Conservation (phyloP, 805 yeast species). For the Ogataea saltuana region DNA sequence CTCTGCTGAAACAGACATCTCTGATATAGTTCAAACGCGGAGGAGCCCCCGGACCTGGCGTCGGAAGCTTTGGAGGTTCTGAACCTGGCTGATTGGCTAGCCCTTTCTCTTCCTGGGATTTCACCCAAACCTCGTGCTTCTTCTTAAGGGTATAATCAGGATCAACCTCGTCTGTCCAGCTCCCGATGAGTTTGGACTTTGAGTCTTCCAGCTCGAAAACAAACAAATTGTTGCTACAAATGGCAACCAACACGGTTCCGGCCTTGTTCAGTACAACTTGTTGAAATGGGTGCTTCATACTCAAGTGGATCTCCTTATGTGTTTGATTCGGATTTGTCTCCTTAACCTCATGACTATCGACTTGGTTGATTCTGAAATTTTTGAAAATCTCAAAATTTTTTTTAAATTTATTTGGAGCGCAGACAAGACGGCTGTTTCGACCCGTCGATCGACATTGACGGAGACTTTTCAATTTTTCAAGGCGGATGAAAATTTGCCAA, state of each 20-base stretch:
- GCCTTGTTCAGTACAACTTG: slow-evolving; percentile 45
- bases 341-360: no score
- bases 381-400: slow-evolving; percentile 6
- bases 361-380: slow-evolving; percentile 3
- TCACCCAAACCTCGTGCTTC: slow-evolving; percentile 45
- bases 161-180: slow-evolving; percentile 65
- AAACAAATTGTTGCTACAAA: slow-evolving; percentile 59
- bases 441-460: slow-evolving; percentile 15
- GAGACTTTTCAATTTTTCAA: no score
- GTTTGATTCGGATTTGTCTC: no score
- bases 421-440: neutral
- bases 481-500: slow-evolving; percentile 13
- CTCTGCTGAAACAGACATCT: slow-evolving; percentile 53
- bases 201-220: slow-evolving; percentile 43
- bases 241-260: slow-evolving; percentile 52
- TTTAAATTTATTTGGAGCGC: slow-evolving; percentile 4
- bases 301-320: no score
- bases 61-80: slow-evolving; percentile 53
- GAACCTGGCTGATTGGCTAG: slow-evolving; percentile 24
- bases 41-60: slow-evolving; percentile 70
- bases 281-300: slow-evolving; percentile 73
- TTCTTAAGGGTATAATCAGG: slow-evolving; percentile 45
- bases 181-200: slow-evolving; percentile 46
- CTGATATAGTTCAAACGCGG: slow-evolving; percentile 68
- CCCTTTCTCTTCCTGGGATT: slow-evolving; percentile 32